Evolutionary conservation across 2,329 filamentous ascomycete genomes (phyloP).

Genomic region (Dactylellina leptospora): DNA sequence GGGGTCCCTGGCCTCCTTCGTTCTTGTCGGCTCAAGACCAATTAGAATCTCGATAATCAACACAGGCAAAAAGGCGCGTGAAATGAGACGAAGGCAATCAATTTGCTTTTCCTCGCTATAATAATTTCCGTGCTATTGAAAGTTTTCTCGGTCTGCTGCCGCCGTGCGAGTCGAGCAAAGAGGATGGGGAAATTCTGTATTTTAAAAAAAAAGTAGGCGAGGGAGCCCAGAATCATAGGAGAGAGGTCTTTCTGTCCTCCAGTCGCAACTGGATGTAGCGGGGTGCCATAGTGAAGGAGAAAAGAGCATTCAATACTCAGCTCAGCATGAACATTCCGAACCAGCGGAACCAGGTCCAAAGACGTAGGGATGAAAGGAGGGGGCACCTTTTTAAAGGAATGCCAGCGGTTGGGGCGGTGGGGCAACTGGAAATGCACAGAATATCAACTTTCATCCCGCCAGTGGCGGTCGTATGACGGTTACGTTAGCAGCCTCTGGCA

Average conservation of each 20-base stretch:
- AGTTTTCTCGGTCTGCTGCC: slow-evolving; percentile 23
- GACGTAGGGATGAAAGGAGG: slow-evolving; percentile 17
- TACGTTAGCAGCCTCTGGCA: too few species aligned
- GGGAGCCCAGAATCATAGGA: neutral
- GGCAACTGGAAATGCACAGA: slow-evolving; percentile 1
- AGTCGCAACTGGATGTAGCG: slow-evolving; percentile 19
- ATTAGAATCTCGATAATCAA: slow-evolving; percentile 10
- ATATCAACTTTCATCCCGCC: neutral
- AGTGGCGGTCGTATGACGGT: neutral
- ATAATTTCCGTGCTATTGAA: slow-evolving; percentile 48
- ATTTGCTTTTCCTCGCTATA: slow-evolving; percentile 31
- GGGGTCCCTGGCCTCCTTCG: slow-evolving; percentile 8
- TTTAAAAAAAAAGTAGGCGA: too few species aligned
- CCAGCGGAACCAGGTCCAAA: slow-evolving; percentile 8
- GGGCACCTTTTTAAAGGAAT: slow-evolving; percentile 32
- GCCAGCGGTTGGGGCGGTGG: slow-evolving; percentile 37
- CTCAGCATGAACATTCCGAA: slow-evolving; percentile 37
- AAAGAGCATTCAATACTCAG: slow-evolving; percentile 3
- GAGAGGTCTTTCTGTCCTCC: slow-evolving; percentile 11
- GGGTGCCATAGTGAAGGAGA: slow-evolving; percentile 7
- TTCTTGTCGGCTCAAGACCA: slow-evolving; percentile 7
- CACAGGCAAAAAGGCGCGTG: slow-evolving; percentile 9
- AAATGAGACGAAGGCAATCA: slow-evolving; percentile 3
- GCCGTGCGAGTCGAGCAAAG: neutral
- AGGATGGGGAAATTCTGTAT: too few species aligned